These are phyloP conservation scores for Eimeria praecox DNA, from an alignment of 169 alveolate genomes.

Conservation along the genomic window DNA sequence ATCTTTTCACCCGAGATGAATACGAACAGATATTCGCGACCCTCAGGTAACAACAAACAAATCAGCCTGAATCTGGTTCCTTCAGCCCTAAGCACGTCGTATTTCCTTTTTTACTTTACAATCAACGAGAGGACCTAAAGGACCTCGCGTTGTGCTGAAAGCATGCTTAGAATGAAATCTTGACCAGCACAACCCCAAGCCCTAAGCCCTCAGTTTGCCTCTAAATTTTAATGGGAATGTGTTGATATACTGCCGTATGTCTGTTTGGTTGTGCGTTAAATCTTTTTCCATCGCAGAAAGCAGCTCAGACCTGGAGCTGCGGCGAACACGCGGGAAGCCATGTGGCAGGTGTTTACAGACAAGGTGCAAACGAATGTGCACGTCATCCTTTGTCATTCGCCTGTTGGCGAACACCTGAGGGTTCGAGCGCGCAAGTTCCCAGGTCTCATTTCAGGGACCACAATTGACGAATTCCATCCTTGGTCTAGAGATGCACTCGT, in stretches of 20 bases:
- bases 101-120: background rate
- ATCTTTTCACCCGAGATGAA: constrained; percentile 96
- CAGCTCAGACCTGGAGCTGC: constrained; percentile 94
- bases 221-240: too few relatives aligned
- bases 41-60: constrained; percentile 88
- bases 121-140: background rate
- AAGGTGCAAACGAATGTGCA: constrained; percentile 89
- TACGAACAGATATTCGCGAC: constrained; percentile 92
- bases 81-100: background rate
- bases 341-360: constrained; percentile 93
- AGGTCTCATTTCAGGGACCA: constrained; percentile 94
- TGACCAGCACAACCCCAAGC: background rate
- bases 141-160: too few relatives aligned
- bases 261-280: background rate
- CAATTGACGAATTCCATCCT: constrained; percentile 97
- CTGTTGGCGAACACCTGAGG: constrained; percentile 97
- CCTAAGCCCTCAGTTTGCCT: background rate
- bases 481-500: constrained; percentile 98
- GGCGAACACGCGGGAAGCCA: constrained; percentile 92
- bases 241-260: background rate
- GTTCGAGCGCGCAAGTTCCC: constrained; percentile 97
- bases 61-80: background rate
- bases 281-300: constrained; percentile 74
- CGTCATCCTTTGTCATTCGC: constrained; percentile 95
- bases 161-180: background rate